Percentiles rank a stretch among this genome's conserved stretches.
Evolutionary conservation across 139 green algal species (phyloP).

Genomic region (Tetraselmis striata): DNA sequence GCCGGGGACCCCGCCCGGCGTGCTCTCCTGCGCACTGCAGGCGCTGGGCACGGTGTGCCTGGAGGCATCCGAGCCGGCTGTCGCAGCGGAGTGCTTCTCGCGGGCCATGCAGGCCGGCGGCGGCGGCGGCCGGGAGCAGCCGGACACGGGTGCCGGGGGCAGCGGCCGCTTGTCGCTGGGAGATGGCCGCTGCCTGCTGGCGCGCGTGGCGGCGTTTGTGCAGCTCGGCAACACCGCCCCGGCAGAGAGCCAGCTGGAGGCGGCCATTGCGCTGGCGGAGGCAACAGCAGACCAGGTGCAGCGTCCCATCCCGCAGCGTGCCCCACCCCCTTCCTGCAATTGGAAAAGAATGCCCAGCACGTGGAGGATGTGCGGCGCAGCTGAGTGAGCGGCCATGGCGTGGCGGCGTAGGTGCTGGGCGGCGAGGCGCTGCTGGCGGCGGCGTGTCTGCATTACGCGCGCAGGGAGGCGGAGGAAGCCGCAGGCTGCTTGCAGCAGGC

Average conservation of each 20-base stretch:
- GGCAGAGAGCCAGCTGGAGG: background rate
- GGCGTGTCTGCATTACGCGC: background rate
- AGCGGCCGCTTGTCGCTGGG: background rate
- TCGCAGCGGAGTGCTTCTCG: background rate
- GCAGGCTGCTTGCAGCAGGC: background rate
- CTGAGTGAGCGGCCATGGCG: too few species aligned
- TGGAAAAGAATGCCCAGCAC: too few species aligned
- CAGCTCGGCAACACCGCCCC: background rate
- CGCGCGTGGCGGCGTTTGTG: background rate
- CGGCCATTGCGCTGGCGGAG: background rate
- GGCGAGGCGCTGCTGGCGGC: background rate
- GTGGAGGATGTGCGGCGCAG: too few species aligned
- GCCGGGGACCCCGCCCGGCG: too few species aligned
- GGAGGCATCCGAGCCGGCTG: background rate
- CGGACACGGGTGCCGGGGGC: too few species aligned
- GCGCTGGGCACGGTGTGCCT: background rate
- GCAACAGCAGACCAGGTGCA: background rate
- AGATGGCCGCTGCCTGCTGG: background rate
- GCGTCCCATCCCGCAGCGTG: too few species aligned
- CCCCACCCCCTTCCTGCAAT: too few species aligned
- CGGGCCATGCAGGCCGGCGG: background rate
- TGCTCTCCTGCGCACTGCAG: too few species aligned
- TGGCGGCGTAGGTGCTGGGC: too few species aligned
- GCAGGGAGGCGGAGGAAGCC: background rate
- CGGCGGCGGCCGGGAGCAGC: too few species aligned